Base-by-base conservation (phyloP, 108 stramenopile species). In the Stephanodiscus triporus region DNA sequence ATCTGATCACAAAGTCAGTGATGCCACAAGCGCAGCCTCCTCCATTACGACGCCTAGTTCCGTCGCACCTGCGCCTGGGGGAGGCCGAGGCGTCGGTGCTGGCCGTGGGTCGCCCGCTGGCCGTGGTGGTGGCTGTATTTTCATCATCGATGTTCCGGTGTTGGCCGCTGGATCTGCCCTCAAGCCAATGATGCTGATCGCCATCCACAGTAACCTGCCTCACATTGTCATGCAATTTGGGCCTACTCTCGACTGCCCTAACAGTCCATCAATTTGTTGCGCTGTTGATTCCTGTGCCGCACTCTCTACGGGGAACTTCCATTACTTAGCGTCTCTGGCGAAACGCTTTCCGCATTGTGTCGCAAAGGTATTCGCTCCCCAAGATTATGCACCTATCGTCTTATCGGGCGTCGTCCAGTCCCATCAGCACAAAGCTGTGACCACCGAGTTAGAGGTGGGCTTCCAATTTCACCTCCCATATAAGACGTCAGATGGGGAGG, bases 381-480 rank as follows among this genome's bases (percentile, higher is more conserved):
- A n/a, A 10, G 51, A 53, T 53, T 53, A 53, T 24, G 20, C 51
- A 6, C 19, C 51, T 1, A 24, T 53, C 19, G 51, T 53, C 20
- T 8, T 53, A 9, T 20, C 19, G 23, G 51, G 51, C 7, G 8
- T 53, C n/a, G 48, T 49, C 6, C 48, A 49, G 48, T 6, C n/a
- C 3, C 2, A 49, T 6, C 2, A 34, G n/a, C 6, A 6, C 8
- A n/a, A 53, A 24, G 19, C 37, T 23, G 24, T 64, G 0, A 57
- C 68, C 22, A 69, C 68, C 22, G 34, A 55, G 0, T 22, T 69
- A 3, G 36, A 27, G 7, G 38, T 69, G n/a, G 55, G 37, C 10
- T 56, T 69, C 30, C 19, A 6, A 9, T 57, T 67, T 29, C 24
- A 57, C 22, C 17, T 69, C 6, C 37, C 36, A 23, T 69, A 69